Evolutionary conservation across 2,329 filamentous ascomycete species (phyloP).

Genomic region (Trichoderma hamatum): DNA sequence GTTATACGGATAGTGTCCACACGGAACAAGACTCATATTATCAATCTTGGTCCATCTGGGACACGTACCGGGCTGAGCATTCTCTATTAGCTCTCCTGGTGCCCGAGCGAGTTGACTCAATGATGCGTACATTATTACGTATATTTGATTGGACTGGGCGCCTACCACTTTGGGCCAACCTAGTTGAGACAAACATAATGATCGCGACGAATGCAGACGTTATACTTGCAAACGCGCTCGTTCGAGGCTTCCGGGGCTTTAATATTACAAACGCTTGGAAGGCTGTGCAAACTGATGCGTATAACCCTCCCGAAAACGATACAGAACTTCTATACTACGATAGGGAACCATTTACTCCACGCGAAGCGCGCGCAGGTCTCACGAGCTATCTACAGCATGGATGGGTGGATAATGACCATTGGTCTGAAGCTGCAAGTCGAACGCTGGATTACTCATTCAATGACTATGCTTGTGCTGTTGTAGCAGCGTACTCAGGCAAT

Average conservation of each 20-base stretch:
- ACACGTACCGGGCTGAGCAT: slow-evolving; percentile 53
- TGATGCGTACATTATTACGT: slow-evolving; percentile 50
- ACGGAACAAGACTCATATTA: slow-evolving; percentile 49
- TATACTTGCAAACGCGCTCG: slow-evolving; percentile 51
- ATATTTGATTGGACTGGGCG: slow-evolving; percentile 52
- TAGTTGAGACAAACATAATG: slow-evolving; percentile 56
- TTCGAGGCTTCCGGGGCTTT: slow-evolving; percentile 47
- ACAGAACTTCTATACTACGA: slow-evolving; percentile 51
- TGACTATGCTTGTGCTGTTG: slow-evolving; percentile 49
- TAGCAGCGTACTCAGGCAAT: slow-evolving; percentile 44
- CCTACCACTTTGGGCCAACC: slow-evolving; percentile 53
- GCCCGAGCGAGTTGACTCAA: slow-evolving; percentile 50
- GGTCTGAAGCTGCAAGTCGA: slow-evolving; percentile 50
- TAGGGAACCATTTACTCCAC: slow-evolving; percentile 48
- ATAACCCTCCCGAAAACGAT: slow-evolving; percentile 48
- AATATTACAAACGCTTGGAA: slow-evolving; percentile 48
- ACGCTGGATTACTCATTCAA: slow-evolving; percentile 53
- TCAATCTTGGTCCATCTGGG: slow-evolving; percentile 56
- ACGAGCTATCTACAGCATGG: slow-evolving; percentile 49
- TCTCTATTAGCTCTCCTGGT: slow-evolving; percentile 50
- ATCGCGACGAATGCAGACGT: slow-evolving; percentile 53
- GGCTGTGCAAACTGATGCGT: slow-evolving; percentile 50
- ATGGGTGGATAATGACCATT: slow-evolving; percentile 52
- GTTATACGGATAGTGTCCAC: slow-evolving; percentile 51
- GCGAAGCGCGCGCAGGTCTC: slow-evolving; percentile 50